Conservation (phyloP, 179 eudicot genomes). For the Sideroxylon spinosum region DNA sequence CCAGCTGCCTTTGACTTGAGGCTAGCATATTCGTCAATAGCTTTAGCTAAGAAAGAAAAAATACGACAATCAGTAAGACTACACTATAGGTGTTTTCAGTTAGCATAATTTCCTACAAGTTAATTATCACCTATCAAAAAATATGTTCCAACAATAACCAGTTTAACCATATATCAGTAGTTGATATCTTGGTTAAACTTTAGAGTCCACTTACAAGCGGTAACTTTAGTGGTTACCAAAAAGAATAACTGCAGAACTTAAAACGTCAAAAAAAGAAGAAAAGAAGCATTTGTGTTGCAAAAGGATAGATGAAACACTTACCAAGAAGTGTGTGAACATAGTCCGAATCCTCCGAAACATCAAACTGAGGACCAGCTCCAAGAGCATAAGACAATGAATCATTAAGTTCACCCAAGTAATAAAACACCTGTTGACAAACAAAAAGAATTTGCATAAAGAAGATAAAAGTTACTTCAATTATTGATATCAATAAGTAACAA, state of each 20-base stretch:
- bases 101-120: not conserved
- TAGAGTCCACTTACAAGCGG: not conserved
- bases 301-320: constrained; percentile 15
- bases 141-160: not conserved
- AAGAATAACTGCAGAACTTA: not conserved
- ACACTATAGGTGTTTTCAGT: not conserved
- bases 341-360: constrained; percentile 88
- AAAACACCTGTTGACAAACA: constrained; percentile 54
- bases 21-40: constrained; percentile 92
- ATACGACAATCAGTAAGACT: not conserved
- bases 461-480: not conserved
- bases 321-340: constrained; percentile 88
- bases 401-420: constrained; percentile 71
- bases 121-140: not conserved
- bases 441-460: not conserved
- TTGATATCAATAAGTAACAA: not conserved
- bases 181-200: not conserved
- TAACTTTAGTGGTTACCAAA: not conserved
- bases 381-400: constrained; percentile 85
- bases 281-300: not conserved
- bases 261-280: not conserved
- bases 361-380: constrained; percentile 80
- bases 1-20: constrained; percentile 72
- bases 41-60: constrained; percentile 57
- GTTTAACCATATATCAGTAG: not conserved